These are phyloP conservation scores for Sporisorium reilianum DNA, from an alignment of 1,284 basidiomycete genomes.

Conservation along the genomic window DNA sequence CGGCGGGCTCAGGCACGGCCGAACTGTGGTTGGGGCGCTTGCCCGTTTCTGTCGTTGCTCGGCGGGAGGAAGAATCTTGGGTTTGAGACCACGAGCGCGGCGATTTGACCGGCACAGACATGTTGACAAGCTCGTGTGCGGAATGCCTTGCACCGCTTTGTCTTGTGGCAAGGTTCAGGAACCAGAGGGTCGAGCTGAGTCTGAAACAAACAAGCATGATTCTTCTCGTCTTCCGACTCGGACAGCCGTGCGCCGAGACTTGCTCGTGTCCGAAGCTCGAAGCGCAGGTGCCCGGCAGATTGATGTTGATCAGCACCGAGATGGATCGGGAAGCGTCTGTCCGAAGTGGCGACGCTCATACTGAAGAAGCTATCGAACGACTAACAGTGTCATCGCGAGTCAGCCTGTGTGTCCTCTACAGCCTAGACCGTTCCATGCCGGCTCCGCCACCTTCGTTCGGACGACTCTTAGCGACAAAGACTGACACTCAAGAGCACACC, in stretches of 20 bases:
- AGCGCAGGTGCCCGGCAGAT: background rate
- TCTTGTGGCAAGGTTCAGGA: background rate
- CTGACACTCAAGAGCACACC: too few relatives aligned
- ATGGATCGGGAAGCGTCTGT: background rate
- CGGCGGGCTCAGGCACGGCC: background rate
- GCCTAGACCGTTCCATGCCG: too few relatives aligned
- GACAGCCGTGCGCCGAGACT: slow-evolving; percentile 4
- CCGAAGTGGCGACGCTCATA: background rate
- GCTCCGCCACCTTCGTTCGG: too few relatives aligned
- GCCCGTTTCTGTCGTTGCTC: background rate
- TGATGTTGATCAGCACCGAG: background rate
- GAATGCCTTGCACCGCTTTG: background rate
- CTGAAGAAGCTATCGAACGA: background rate
- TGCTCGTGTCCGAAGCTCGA: background rate
- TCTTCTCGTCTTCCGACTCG: background rate
- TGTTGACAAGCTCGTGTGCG: background rate
- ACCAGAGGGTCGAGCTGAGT: background rate
- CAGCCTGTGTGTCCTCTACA: too few relatives aligned
- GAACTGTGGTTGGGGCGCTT: background rate
- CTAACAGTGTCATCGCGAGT: background rate
- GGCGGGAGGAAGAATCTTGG: background rate
- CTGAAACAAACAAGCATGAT: background rate
- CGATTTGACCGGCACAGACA: slow-evolving; percentile 1
- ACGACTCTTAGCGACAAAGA: too few relatives aligned
- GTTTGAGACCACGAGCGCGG: background rate